Conservation (phyloP, 371 early-diverging fungal genomes). For the Mortierella sp. region DNA sequence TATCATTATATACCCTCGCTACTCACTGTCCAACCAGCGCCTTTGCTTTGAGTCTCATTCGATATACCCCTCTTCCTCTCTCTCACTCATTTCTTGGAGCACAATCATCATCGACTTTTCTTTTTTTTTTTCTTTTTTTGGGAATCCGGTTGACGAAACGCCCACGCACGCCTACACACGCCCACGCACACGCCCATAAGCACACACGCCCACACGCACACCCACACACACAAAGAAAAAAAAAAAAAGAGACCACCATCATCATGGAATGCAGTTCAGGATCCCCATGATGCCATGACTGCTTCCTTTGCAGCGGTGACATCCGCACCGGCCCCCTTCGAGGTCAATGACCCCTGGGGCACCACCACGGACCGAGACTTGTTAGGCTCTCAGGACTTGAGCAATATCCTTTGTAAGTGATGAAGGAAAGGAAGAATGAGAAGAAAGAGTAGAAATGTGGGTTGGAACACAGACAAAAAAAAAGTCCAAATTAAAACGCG, state of each 20-base stretch:
- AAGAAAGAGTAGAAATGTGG: too few relatives aligned
- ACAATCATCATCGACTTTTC: neutral
- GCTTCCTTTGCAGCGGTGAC: slow-evolving; percentile 37
- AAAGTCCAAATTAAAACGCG: too few relatives aligned
- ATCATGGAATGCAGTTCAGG: slow-evolving; percentile 35
- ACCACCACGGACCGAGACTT: slow-evolving; percentile 28
- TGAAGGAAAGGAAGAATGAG: neutral
- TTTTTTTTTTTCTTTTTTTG: too few relatives aligned
- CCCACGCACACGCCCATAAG: neutral
- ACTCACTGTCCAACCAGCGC: too few relatives aligned
- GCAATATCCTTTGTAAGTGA: slow-evolving; percentile 44
- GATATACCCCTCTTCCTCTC: neutral
- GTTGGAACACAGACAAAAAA: too few relatives aligned
- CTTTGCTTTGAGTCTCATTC: too few relatives aligned
- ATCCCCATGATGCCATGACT: slow-evolving; percentile 42
- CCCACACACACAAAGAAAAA: neutral
- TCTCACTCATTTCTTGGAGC: neutral
- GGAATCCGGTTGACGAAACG: too few relatives aligned
- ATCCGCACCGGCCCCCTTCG: slow-evolving; percentile 20
- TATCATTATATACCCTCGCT: too few relatives aligned
- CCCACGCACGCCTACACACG: too few relatives aligned
- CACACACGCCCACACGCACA: neutral
- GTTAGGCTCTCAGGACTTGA: slow-evolving; percentile 33
- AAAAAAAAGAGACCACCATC: neutral
- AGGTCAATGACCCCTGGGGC: slow-evolving; percentile 54